Percentiles rank a stretch among this genome's conserved stretches.
Conservation (phyloP, 208 protist species). For the Crithidia brevicula region DNA sequence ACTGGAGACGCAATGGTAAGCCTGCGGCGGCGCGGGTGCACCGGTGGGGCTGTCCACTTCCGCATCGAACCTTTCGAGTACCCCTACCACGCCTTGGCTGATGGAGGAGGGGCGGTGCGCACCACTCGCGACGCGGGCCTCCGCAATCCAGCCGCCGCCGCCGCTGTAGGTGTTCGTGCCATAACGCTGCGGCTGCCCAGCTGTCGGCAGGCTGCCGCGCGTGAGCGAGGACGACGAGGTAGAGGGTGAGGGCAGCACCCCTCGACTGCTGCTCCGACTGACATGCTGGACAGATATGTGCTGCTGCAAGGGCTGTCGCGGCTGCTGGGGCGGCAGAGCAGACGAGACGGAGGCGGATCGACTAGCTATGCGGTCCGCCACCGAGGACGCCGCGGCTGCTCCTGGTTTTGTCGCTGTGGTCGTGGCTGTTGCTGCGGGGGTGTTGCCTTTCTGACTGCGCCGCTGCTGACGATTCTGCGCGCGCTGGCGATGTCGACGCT, state of each 20-base stretch:
- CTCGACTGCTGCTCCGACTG: conserved; percentile 9
- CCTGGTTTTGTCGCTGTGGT: background rate
- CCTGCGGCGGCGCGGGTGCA: no score
- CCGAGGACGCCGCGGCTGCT: no score
- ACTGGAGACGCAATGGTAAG: no score
- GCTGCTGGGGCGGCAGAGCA: background rate
- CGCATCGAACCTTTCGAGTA: no score
- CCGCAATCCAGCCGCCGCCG: background rate
- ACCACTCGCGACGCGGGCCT: no score
- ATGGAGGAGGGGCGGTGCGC: no score
- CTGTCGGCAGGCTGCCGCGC: background rate
- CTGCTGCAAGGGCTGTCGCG: background rate
- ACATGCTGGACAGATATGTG: background rate
- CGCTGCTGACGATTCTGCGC: background rate
- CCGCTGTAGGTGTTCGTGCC: no score
- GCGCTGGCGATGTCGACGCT: conserved; percentile 20
- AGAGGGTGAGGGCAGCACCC: background rate
- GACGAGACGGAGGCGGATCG: background rate
- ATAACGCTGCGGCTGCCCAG: no score
- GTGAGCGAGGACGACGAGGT: conserved; percentile 8
- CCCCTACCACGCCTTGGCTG: no score
- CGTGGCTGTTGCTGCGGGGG: background rate
- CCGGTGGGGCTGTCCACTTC: no score
- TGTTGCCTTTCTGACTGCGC: background rate
- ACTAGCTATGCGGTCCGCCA: no score